These are phyloP conservation scores for Linderniella brevidens DNA, from an alignment of 257 asterid species.

Conservation along the genomic window DNA sequence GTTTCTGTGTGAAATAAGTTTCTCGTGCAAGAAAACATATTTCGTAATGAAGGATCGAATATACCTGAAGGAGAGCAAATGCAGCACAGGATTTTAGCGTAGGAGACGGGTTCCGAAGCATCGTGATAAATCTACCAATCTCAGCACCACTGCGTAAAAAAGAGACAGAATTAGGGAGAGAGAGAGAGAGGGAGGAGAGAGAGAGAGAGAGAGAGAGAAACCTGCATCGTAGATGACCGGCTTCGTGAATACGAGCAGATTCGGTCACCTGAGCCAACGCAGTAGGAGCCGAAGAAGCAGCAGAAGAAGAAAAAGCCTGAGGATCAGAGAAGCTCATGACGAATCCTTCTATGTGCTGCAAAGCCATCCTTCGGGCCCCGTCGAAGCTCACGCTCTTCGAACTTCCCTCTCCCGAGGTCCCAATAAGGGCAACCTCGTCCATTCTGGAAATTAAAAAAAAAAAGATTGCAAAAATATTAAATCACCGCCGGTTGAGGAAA, in stretches of 20 bases:
- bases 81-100: slow-evolving; percentile 68
- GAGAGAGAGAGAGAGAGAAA: slow-evolving; percentile 11
- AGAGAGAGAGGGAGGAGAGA: neutral
- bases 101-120: slow-evolving; percentile 58
- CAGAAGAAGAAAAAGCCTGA: slow-evolving; percentile 61
- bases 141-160: slow-evolving; percentile 43
- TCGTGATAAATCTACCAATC: slow-evolving; percentile 66
- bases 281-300: slow-evolving; percentile 56
- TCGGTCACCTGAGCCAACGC: slow-evolving; percentile 61
- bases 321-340: slow-evolving; percentile 46
- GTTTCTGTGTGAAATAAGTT: too few relatives aligned
- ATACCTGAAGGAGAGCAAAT: slow-evolving; percentile 80
- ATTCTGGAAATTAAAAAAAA: slow-evolving; percentile 24
- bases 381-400: slow-evolving; percentile 49
- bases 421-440: slow-evolving; percentile 45
- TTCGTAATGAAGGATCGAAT: neutral
- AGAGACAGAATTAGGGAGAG: slow-evolving; percentile 1
- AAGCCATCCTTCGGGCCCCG: slow-evolving; percentile 56
- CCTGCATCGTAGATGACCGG: slow-evolving; percentile 97
- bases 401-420: slow-evolving; percentile 41
- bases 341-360: slow-evolving; percentile 56
- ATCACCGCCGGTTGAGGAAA: too few relatives aligned
- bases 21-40: too few relatives aligned
- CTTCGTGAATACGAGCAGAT: slow-evolving; percentile 69
- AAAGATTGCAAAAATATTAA: too few relatives aligned